These are phyloP conservation scores for Rhynchosporium graminicola DNA, from an alignment of 2,329 filamentous ascomycete species.

Conservation along the genomic window DNA sequence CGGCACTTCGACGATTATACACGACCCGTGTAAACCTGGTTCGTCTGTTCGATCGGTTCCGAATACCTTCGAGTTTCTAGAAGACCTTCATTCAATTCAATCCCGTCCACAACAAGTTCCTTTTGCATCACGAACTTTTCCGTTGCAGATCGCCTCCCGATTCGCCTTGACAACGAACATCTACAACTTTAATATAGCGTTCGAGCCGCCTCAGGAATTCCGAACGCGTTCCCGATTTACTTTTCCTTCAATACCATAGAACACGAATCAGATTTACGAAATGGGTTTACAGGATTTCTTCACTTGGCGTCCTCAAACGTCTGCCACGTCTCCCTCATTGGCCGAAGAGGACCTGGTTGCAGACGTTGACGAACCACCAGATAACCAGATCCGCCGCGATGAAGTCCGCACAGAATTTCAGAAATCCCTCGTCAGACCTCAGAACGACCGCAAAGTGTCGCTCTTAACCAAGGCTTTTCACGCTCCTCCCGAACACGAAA, in stretches of 20 bases:
- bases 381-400: constrained; percentile 44
- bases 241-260: constrained; percentile 15
- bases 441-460: constrained; percentile 68
- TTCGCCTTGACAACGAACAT: constrained; percentile 8
- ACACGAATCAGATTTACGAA: constrained; percentile 28
- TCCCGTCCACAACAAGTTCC: constrained; percentile 14
- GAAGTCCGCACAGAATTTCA: constrained; percentile 35
- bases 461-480: constrained; percentile 84
- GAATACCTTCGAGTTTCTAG: constrained; percentile 17
- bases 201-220: not conserved
- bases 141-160: constrained; percentile 20
- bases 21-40: constrained; percentile 12
- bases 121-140: constrained; percentile 20
- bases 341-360: constrained; percentile 66
- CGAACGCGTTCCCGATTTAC: not conserved
- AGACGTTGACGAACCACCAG: constrained; percentile 88
- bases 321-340: constrained; percentile 37
- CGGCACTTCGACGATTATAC: constrained; percentile 23
- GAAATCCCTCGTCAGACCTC: constrained; percentile 45
- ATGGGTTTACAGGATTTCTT: constrained; percentile 44
- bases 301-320: constrained; percentile 48
- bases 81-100: constrained; percentile 4
- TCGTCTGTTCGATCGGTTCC: constrained; percentile 17
- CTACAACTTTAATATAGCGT: constrained; percentile 21
- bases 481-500: constrained; percentile 65